Evolutionary conservation across 2,329 filamentous ascomycete species (phyloP), one percentile per base, ranked within the genome.

Genomic region (Ceratocystis cacaofunesta): DNA sequence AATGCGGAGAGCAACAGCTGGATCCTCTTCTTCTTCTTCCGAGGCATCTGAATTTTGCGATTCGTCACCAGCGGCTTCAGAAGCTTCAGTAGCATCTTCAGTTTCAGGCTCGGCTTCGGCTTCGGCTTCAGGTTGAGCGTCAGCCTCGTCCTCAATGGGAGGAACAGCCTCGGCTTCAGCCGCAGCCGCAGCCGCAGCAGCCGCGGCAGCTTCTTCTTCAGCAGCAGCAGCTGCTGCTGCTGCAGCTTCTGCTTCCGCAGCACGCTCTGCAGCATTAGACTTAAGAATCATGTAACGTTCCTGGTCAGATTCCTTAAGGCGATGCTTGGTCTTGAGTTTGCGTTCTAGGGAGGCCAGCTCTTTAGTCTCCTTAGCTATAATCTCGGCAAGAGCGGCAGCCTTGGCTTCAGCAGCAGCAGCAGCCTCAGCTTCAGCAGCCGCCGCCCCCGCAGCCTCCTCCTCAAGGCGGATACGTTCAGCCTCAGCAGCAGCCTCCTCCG

Each of bases 371-470:
- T 50, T 48, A 7, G 19, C 62, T 17, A 67, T 46, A 8, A 15
- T 62, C 22, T 50, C 22, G 10, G 48, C 62, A 58, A 62, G 48
- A 41, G 50, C 63, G 17, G 60, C 32, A 7, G 63, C 62, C 19
- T 55, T 61, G 5, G 43, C 28, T 8, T 52, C 30, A 6, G 46
- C 62, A 36, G 62, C 62, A 12, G 63, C 63, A 22, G 65, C 66
- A 10, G 63, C 64, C 10, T 52, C 66, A 1, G 61, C 66, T 61
- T 74, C 71, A 65, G 75, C 72, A 5, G 70, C 71, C 1, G 72
- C 68, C 43, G 68, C 66, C 15, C 68, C 50, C 44, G 65, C 70
- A 36, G 69, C 63, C 57, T 73, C 71, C 65, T 76, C 74, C 57
- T 28, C 28, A 28, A 28, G 28, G 28, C 28, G 28, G 5, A 28